Conservation (phyloP, 164 flowering plant species). For the grape (Vitis vinifera) region ASM3070453v1 NC_081816.1:23940501-23941000, state of each 20-base stretch:
- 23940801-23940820: constrained; percentile 10
- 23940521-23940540: too few relatives aligned
- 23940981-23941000: too few relatives aligned
- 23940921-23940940: background rate
- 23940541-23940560: too few relatives aligned
- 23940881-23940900: background rate
- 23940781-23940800: background rate
- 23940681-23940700: constrained; percentile 9
- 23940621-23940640: constrained; percentile 1
- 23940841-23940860: constrained; percentile 6
- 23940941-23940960: too few relatives aligned
- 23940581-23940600: too few relatives aligned
- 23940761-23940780: background rate
- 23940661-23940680: background rate
- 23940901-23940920: constrained; percentile 10
- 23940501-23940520: too few relatives aligned
- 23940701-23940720: constrained; percentile 2
- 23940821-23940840: constrained; percentile 5
- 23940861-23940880: constrained; percentile 4
- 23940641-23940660: constrained; percentile 2
- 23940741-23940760: constrained; percentile 10
- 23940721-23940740: constrained; percentile 15
- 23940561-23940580: too few relatives aligned
- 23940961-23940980: too few relatives aligned
- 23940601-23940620: too few relatives aligned